phyloP scores from a whole-genome alignment of 345 rosid genomes.

The Boechera retrofracta region DNA sequence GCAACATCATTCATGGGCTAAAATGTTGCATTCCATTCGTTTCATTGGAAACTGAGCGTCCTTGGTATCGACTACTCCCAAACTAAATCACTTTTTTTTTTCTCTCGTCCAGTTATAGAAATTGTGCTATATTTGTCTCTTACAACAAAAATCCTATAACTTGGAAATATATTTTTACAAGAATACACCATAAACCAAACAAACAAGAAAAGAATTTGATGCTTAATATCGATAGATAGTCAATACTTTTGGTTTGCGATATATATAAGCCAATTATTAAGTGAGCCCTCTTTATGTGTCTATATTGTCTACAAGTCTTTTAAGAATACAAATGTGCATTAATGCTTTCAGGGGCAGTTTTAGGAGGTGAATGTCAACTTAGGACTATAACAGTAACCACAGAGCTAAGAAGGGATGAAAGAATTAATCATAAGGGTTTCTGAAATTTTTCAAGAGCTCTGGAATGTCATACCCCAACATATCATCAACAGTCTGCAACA shows the following conservation, averaged over 20 bases:
- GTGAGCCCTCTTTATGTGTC: slow-evolving; percentile 9
- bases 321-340: slow-evolving; percentile 40
- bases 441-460: slow-evolving; percentile 75
- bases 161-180: too few relatives aligned
- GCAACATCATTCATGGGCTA: neutral
- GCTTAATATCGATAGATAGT: neutral
- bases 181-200: too few relatives aligned
- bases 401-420: slow-evolving; percentile 7
- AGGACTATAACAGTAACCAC: slow-evolving; percentile 15
- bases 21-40: neutral
- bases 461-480: slow-evolving; percentile 96
- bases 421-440: slow-evolving; percentile 75
- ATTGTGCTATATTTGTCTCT: too few relatives aligned
- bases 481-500: slow-evolving; percentile 88
- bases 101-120: too few relatives aligned
- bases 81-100: too few relatives aligned
- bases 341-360: slow-evolving; percentile 16
- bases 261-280: neutral
- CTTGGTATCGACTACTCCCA: neutral
- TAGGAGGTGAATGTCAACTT: slow-evolving; percentile 12
- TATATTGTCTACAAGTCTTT: slow-evolving; percentile 26
- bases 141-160: too few relatives aligned
- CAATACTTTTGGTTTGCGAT: slow-evolving; percentile 4
- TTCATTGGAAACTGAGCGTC: neutral
- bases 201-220: too few relatives aligned